These are phyloP conservation scores for Nasturtium officinale DNA, from an alignment of 345 rosid genomes.

Conservation along the genomic window DNA sequence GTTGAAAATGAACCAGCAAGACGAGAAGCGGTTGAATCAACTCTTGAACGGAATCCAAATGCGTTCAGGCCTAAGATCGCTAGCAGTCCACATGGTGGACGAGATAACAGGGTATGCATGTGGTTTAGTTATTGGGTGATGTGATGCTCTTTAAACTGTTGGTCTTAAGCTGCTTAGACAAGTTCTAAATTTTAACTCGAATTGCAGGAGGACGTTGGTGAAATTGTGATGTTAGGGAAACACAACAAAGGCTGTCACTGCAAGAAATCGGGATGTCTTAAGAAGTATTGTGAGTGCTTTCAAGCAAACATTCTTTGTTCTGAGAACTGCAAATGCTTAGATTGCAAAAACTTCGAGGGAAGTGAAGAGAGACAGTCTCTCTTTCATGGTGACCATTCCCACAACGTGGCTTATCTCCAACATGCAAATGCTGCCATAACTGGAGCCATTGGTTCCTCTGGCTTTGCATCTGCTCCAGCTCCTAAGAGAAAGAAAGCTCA, in stretches of 20 bases:
- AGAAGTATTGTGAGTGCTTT: slow-evolving; percentile 98
- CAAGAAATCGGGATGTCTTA: slow-evolving; percentile 98
- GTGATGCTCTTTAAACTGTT: slow-evolving; percentile 2
- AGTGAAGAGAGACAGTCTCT: slow-evolving; percentile 94
- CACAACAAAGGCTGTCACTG: slow-evolving; percentile 99
- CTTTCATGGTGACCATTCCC: slow-evolving; percentile 76
- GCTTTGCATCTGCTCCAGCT: slow-evolving; percentile 72
- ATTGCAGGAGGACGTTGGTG: slow-evolving; percentile 80
- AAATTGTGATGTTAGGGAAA: slow-evolving; percentile 66
- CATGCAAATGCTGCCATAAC: slow-evolving; percentile 97
- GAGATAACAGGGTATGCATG: slow-evolving; percentile 76
- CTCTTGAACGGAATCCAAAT: slow-evolving; percentile 94
- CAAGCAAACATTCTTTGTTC: slow-evolving; percentile 98
- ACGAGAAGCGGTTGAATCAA: slow-evolving; percentile 86
- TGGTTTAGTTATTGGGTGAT: not conserved
- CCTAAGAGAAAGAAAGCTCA: slow-evolving; percentile 81
- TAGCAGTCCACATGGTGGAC: slow-evolving; percentile 79
- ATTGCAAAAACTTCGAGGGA: slow-evolving; percentile 97
- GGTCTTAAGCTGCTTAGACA: not conserved
- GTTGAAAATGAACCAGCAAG: slow-evolving; percentile 86
- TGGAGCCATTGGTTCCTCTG: slow-evolving; percentile 95
- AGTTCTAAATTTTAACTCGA: not conserved
- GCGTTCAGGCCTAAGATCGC: slow-evolving; percentile 99
- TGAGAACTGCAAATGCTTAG: slow-evolving; percentile 96
- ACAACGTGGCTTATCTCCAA: slow-evolving; percentile 75